These are phyloP conservation scores for Symbiodinium pilosum DNA, from an alignment of 73 alveolate species.

Conservation along the genomic window DNA sequence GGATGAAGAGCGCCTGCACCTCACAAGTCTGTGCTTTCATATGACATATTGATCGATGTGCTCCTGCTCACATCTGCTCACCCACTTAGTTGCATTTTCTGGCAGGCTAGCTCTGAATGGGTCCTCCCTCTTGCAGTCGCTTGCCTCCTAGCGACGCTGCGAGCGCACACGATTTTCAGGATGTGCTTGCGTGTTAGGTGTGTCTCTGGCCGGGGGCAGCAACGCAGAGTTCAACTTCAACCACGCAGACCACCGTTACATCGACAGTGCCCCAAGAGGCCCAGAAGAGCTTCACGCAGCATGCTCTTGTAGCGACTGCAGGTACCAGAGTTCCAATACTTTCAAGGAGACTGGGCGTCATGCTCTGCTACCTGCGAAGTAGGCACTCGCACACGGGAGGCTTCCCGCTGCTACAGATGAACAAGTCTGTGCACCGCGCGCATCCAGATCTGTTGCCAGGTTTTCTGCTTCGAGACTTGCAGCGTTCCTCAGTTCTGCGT, in stretches of 20 bases:
- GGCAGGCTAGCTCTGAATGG: background rate
- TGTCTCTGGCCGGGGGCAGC: slow-evolving; percentile 14
- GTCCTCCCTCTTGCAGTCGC: background rate
- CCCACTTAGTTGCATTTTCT: no score
- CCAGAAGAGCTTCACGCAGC: no score
- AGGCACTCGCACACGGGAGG: slow-evolving; percentile 87
- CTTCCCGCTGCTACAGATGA: background rate
- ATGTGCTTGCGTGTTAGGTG: background rate
- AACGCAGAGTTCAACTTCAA: background rate
- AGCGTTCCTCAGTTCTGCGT: slow-evolving; percentile 39
- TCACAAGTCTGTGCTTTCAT: background rate
- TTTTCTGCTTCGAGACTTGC: slow-evolving; percentile 69
- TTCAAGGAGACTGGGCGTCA: slow-evolving; percentile 64
- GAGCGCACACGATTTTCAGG: background rate
- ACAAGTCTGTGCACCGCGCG: background rate
- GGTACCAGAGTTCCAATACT: slow-evolving; percentile 57
- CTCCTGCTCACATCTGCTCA: no score
- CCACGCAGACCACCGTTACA: slow-evolving; percentile 12
- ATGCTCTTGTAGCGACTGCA: no score
- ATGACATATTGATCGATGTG: no score
- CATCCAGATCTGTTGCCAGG: background rate
- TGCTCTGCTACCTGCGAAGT: slow-evolving; percentile 64
- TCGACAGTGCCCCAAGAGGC: slow-evolving; percentile 4
- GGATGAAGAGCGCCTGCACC: background rate
- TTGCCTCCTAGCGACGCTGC: background rate